A percentile compares a stretch with the other conserved stretches of the same genome.
These are phyloP conservation scores for Thraustotheca clavata DNA, from an alignment of 352 stramenopile genomes.

Conservation along the genomic window DNA sequence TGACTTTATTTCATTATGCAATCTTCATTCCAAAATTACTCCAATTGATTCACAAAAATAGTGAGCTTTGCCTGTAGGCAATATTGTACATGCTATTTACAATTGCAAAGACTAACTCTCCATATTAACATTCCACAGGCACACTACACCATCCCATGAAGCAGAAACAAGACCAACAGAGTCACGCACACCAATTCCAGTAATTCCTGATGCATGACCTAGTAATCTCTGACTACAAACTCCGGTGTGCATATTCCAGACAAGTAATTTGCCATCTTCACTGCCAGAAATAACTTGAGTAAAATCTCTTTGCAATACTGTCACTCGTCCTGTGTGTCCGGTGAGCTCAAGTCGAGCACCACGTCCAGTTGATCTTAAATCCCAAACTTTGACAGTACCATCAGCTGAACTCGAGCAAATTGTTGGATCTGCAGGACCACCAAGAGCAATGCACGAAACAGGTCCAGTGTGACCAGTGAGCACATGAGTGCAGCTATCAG, in stretches of 20 bases:
- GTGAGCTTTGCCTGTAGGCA: too few relatives aligned
- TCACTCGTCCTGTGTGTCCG: slow-evolving; percentile 45
- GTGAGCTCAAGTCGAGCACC: slow-evolving; percentile 49
- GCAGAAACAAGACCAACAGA: slow-evolving; percentile 49
- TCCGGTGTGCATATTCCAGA: slow-evolving; percentile 78
- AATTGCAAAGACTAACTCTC: neutral
- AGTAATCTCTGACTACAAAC: slow-evolving; percentile 47
- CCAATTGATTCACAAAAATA: too few relatives aligned
- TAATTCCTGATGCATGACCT: slow-evolving; percentile 54
- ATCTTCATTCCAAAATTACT: too few relatives aligned
- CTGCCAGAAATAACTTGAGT: slow-evolving; percentile 68
- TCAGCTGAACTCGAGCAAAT: slow-evolving; percentile 69
- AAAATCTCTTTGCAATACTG: slow-evolving; percentile 67
- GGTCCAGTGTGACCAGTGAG: slow-evolving; percentile 54
- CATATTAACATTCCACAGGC: slow-evolving; percentile 46
- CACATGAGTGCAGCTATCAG: slow-evolving; percentile 40
- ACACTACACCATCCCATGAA: slow-evolving; percentile 65
- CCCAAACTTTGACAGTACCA: slow-evolving; percentile 70
- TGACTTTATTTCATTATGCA: too few relatives aligned
- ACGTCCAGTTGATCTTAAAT: slow-evolving; percentile 63
- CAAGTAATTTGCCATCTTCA: slow-evolving; percentile 58
- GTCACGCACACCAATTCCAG: slow-evolving; percentile 49
- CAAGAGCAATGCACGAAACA: slow-evolving; percentile 57
- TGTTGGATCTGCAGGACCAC: slow-evolving; percentile 61
- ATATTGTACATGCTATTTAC: too few relatives aligned